phyloP scores from a whole-genome alignment of 2,329 filamentous ascomycete species.

The Pseudocercospora cruenta region DNA sequence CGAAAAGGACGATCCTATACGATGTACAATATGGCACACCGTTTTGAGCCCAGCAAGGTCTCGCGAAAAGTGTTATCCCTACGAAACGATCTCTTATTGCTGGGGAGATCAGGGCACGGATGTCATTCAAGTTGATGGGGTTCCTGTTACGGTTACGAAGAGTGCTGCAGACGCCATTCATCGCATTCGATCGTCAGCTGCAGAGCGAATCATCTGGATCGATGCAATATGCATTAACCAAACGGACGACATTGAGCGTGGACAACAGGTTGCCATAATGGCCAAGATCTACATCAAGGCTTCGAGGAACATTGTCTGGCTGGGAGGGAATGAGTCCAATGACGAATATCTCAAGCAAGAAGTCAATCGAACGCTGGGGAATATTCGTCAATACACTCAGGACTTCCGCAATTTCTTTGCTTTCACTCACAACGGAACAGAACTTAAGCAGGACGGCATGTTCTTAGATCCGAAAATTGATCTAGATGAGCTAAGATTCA shows the following conservation, averaged over 20 bases:
- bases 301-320: constrained; percentile 13
- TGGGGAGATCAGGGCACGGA: constrained; percentile 11
- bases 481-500: neutral
- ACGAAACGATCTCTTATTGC: constrained; percentile 20
- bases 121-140: neutral
- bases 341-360: neutral
- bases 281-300: constrained; percentile 16
- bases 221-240: constrained; percentile 27
- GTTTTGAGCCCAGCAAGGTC: no score
- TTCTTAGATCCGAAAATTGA: neutral
- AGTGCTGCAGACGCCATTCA: constrained; percentile 8
- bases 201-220: constrained; percentile 15
- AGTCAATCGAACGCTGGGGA: neutral
- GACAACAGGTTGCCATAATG: constrained; percentile 22
- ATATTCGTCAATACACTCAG: neutral
- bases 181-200: neutral
- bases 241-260: constrained; percentile 11
- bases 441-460: constrained; percentile 2
- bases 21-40: neutral
- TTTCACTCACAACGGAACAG: neutral
- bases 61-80: neutral
- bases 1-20: neutral
- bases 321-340: constrained; percentile 5
- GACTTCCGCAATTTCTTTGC: neutral
- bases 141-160: neutral